Evolutionary conservation across 768 basidiomycete genomes (phyloP).

Genomic region (Tricholoma matsutake): DNA sequence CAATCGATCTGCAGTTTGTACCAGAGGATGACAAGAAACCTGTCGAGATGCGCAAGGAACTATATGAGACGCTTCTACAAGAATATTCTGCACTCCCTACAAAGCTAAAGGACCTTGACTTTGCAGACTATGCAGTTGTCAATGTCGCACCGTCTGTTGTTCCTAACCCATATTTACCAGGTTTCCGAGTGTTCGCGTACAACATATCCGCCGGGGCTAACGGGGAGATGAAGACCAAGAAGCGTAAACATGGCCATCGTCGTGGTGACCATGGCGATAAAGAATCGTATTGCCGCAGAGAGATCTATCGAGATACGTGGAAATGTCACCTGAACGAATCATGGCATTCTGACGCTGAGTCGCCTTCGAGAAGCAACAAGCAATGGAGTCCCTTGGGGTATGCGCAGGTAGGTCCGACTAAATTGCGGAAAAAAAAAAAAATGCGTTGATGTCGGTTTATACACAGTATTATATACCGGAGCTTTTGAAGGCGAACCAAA

Average conservation of each 20-base stretch:
- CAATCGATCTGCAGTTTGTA: constrained; percentile 48
- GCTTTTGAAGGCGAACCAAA: constrained; percentile 46
- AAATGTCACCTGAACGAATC: constrained; percentile 57
- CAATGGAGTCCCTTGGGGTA: constrained; percentile 78
- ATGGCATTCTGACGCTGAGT: constrained; percentile 58
- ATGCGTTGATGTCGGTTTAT: constrained; percentile 9
- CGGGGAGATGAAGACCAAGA: constrained; percentile 28
- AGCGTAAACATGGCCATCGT: constrained; percentile 48
- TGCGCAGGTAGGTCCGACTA: constrained; percentile 63
- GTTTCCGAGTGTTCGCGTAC: constrained; percentile 79
- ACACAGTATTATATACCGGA: constrained; percentile 70
- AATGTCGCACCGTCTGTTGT: constrained; percentile 82
- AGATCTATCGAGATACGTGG: constrained; percentile 56
- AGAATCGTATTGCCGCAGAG: constrained; percentile 43
- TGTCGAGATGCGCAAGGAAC: constrained; percentile 27
- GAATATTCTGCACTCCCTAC: constrained; percentile 67
- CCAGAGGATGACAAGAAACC: constrained; percentile 19
- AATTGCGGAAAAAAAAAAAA: constrained; percentile 12
- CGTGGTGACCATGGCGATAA: constrained; percentile 46
- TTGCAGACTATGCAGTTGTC: constrained; percentile 69
- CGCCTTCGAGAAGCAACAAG: constrained; percentile 70
- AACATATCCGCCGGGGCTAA: constrained; percentile 51
- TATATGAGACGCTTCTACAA: constrained; percentile 56
- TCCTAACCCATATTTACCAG: constrained; percentile 83
- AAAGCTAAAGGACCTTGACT: constrained; percentile 43